Evolutionary conservation across 257 asterid species (phyloP), one percentile per base, ranked within the genome.

Genomic region (Voacanga thouarsii): DNA sequence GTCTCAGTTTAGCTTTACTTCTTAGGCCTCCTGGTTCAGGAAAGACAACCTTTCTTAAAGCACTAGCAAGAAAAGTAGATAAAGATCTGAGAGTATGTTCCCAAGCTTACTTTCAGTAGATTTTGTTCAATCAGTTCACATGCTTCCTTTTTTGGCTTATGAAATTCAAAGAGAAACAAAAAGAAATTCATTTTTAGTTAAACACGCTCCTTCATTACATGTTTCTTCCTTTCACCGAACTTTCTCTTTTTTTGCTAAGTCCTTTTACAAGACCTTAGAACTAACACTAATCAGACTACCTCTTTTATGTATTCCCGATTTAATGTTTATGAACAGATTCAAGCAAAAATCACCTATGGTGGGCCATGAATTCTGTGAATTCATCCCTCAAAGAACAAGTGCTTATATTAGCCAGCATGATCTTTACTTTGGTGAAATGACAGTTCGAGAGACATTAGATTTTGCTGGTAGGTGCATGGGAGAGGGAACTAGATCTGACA

Each of bases 381-480:
- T 92, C 66, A 85, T 94, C 55, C 96, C 98, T 28, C 96, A 90
- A 74, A 90, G 95, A 82, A 94, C 12, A 65, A 65, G 71, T 65
- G 71, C 71, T 33, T 65, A 65, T 39, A 65, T 65, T 65, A 65
- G 71, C 84, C 96, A 94, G 74, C 92, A 92, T 28, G 96, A 94
- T 84, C 94, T 94, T 80, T 97, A 94, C 77, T 75, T 87, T n/a
- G 96, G 97, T 66, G 97, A 94, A 78, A 90, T 94, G 98, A 94
- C 97, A 0, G 98, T 94, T 67, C 92, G 98, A 2, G 98, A 94
- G 83, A 94, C 97, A 0, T 56, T 94, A 11, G 97, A 94, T 87
- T 33, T 65, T 16, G 71, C 71, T 16, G 71, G 71, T 15, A 65
- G 71, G 24, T 65, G 71, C 45, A 12, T 57, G 30, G 65, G 65